phyloP scores from a whole-genome alignment of 257 asterid species.

The Solanum corneliomulleri region DNA sequence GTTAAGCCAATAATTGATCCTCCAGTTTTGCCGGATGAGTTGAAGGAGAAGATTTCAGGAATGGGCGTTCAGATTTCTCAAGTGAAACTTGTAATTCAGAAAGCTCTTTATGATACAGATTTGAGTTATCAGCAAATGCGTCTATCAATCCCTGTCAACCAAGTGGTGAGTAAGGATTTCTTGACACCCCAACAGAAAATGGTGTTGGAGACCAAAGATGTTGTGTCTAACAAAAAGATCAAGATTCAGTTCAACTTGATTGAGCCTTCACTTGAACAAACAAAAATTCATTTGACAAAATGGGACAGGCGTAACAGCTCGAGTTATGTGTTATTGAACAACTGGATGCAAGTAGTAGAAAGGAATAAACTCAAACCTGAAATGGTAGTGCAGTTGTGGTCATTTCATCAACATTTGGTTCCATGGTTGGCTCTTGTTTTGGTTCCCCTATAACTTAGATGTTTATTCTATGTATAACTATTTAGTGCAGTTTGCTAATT shows the following conservation, averaged over 20 bases:
- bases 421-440: not conserved
- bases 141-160: not conserved
- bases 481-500: not conserved
- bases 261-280: not conserved
- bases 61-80: not conserved
- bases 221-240: not conserved
- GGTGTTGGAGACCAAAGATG: not conserved
- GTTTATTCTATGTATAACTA: not conserved
- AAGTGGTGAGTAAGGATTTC: not conserved
- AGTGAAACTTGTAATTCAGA: not conserved
- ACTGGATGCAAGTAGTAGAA: not conserved
- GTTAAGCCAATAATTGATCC: not conserved
- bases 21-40: not conserved
- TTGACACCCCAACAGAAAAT: not conserved
- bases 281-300: not conserved
- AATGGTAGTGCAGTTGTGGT: not conserved
- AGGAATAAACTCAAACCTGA: not conserved
- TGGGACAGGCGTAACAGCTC: not conserved
- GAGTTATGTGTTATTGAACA: not conserved
- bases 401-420: not conserved
- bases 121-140: not conserved
- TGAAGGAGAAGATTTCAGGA: not conserved
- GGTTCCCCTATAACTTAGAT: not conserved
- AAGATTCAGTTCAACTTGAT: not conserved
- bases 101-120: not conserved